phyloP scores from a whole-genome alignment of 768 basidiomycete species.

The Naganishia onofrii region DNA sequence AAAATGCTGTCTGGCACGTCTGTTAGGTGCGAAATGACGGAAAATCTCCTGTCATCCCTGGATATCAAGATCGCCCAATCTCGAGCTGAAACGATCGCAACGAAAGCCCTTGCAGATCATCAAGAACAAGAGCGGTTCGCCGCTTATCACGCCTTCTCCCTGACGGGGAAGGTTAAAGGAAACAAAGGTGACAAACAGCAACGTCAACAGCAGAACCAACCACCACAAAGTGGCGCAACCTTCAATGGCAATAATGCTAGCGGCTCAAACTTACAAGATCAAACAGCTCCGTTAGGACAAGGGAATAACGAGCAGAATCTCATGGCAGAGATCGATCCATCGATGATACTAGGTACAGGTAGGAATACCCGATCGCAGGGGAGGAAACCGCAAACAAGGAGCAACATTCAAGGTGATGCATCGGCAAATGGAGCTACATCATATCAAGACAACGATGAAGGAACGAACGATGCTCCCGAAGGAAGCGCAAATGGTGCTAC shows the following conservation, averaged over 20 bases:
- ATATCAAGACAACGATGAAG: neutral
- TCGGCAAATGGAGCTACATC: neutral
- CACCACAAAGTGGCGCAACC: too few relatives aligned
- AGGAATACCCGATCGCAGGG: neutral
- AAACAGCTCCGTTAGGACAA: too few relatives aligned
- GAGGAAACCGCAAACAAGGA: neutral
- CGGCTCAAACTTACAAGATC: too few relatives aligned
- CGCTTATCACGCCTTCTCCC: neutral
- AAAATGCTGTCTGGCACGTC: neutral
- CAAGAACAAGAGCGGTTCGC: constrained; percentile 7
- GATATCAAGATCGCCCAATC: constrained; percentile 16
- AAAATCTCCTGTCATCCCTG: constrained; percentile 14
- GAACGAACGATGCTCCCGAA: neutral
- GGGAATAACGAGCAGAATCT: neutral
- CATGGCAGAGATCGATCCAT: neutral
- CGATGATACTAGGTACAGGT: too few relatives aligned
- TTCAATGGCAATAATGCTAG: too few relatives aligned
- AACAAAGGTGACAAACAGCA: constrained; percentile 1
- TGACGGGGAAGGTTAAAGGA: neutral
- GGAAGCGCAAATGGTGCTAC: neutral
- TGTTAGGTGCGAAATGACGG: constrained; percentile 15
- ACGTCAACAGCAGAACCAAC: too few relatives aligned
- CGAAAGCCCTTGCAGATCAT: constrained; percentile 4
- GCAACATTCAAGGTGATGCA: neutral
- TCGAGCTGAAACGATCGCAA: constrained; percentile 12